Evolutionary conservation across 2,329 filamentous ascomycete species (phyloP), one percentile per base, ranked within the genome.

Genomic region (Pestalotiopsis sp.): DNA sequence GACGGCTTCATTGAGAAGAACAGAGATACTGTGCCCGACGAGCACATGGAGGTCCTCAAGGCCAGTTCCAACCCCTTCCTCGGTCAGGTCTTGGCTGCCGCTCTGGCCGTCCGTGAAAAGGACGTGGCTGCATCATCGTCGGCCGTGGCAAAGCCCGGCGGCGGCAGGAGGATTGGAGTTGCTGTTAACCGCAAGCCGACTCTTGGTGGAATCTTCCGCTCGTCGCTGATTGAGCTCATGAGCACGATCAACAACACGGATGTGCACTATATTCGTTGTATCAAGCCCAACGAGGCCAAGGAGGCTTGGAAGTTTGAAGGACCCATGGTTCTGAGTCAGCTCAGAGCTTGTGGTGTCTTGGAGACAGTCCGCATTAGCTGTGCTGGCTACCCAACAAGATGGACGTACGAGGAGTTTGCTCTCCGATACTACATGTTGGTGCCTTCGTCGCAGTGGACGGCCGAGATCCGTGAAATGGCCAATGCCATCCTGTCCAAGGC

Each of bases 1-100:
- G 96, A 99, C 75, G 96, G 96, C 61, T 99, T 99, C 82, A 98
- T 99, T 76, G 97, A 99, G 81, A 99, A 99, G 88, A 99, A 99
- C 82, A 91, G 96, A 80, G 96, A 99, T 81, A 99, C 97, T 23
- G 96, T 99, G 61, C 96, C 96, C 5, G 96, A 99, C 78, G 96
- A 99, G 83, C 96, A 98, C 79, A 93, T 99, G 91, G 94, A 96
- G 69, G 92, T 99, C 49, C 87, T 99, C 72, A 92, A 90, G 74
- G 90, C 91, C 65, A 97, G 94, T 1, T 91, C 89, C 39, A 99
- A 98, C 81, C 83, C 85, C 63, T 99, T 99, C 85, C 85, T 99
- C 68, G 89, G 88, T 59, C 88, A 94, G 68, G 94, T 99, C 6
- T 83, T 99, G 58, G 92, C 95, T 65, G 93, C 94, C 41, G 95